phyloP scores from a whole-genome alignment of 768 basidiomycete genomes.

The Xerocomus brunneocitrinus region DNA sequence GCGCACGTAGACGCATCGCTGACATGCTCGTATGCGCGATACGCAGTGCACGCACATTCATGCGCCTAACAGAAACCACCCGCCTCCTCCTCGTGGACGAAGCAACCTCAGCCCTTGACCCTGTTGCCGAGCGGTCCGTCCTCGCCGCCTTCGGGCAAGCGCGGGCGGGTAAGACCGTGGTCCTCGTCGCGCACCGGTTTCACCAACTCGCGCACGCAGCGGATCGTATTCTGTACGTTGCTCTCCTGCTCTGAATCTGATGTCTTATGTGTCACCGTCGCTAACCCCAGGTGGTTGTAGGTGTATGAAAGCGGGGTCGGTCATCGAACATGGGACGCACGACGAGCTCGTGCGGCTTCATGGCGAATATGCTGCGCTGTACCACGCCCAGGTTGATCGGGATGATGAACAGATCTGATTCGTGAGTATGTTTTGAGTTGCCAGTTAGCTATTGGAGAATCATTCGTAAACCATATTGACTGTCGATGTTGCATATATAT shows the following conservation, averaged over 20 bases:
- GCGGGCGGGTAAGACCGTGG: slow-evolving; percentile 46
- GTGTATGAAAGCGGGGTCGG: slow-evolving; percentile 30
- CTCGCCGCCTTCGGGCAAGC: slow-evolving; percentile 36
- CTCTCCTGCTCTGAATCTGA: background rate
- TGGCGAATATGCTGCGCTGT: slow-evolving; percentile 28
- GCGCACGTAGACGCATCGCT: background rate
- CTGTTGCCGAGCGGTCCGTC: slow-evolving; percentile 48
- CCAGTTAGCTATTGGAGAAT: background rate
- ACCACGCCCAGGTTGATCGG: slow-evolving; percentile 16
- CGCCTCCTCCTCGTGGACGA: slow-evolving; percentile 55
- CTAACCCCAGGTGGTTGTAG: slow-evolving; percentile 8
- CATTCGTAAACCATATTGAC: background rate
- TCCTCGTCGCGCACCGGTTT: slow-evolving; percentile 56
- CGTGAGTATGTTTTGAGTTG: background rate
- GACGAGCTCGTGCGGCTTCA: slow-evolving; percentile 19
- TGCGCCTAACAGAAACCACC: slow-evolving; percentile 34
- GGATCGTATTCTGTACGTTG: slow-evolving; percentile 48
- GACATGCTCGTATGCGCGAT: background rate
- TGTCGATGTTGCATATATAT: background rate
- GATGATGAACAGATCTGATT: background rate
- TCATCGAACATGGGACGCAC: slow-evolving; percentile 32
- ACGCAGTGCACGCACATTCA: slow-evolving; percentile 43
- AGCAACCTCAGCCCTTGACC: slow-evolving; percentile 54
- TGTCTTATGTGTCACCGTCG: background rate
- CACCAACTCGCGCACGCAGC: slow-evolving; percentile 46